Percentiles rank a stretch among this genome's conserved stretches.
phyloP scores from a whole-genome alignment of 2,329 filamentous ascomycete genomes.

The Sclerotinia nivalis region DNA sequence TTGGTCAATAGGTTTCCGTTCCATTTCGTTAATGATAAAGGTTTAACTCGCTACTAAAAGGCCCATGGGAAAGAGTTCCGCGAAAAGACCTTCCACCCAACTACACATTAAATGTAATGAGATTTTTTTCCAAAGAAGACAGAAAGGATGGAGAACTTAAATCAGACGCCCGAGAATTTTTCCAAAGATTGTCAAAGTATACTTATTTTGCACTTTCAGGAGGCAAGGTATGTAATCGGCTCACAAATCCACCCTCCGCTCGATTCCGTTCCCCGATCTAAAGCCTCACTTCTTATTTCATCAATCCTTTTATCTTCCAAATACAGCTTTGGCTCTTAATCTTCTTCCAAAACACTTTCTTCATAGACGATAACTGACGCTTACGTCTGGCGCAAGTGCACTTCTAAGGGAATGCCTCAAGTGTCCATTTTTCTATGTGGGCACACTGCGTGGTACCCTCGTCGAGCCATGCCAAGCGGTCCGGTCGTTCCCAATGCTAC shows the following conservation, averaged over 20 bases:
- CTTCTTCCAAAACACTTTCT: background rate
- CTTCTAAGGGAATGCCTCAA: background rate
- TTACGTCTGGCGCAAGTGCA: background rate
- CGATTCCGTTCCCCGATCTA: background rate
- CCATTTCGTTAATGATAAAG: background rate
- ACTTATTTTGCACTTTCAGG: constrained; percentile 4
- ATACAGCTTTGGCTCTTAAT: background rate
- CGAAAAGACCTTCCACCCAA: background rate
- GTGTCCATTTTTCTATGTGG: background rate
- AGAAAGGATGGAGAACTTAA: background rate
- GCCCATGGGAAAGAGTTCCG: background rate
- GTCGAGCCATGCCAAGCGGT: background rate
- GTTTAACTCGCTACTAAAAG: background rate
- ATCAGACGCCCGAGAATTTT: background rate
- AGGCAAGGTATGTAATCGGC: background rate
- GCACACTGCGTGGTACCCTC: background rate
- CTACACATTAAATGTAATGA: background rate
- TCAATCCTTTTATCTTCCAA: background rate
- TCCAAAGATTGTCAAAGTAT: background rate
- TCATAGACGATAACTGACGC: background rate
- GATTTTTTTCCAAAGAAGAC: background rate
- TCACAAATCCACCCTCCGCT: background rate
- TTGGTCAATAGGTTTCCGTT: background rate
- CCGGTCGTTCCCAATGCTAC: background rate
- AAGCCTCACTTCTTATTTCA: background rate